Evolutionary conservation across 495 filamentous ascomycete genomes (phyloP).

Genomic region (Cercophora scortea): DNA sequence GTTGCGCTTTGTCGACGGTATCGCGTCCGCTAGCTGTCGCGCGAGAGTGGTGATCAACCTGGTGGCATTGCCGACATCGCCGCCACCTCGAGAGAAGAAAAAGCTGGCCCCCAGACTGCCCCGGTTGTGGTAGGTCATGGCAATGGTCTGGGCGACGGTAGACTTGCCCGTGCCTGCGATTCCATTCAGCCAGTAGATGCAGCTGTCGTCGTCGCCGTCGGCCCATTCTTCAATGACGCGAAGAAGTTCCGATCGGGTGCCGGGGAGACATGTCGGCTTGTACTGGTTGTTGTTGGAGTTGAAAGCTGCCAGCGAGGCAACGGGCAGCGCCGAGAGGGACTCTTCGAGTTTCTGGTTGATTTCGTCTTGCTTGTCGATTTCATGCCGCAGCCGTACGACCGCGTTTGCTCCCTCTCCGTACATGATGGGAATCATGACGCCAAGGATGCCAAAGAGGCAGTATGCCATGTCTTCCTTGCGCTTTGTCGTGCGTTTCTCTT

Average conservation of each 20-base stretch:
- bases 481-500: too few species aligned
- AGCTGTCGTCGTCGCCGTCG: background rate
- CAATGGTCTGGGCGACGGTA: background rate
- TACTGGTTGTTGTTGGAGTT: conserved; percentile 20
- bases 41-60: background rate
- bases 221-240: conserved; percentile 9
- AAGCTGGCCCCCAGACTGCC: background rate
- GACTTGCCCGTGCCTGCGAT: conserved; percentile 9
- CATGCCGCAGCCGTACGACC: too few species aligned
- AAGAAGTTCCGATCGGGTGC: conserved; percentile 21
- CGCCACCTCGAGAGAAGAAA: background rate
- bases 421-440: too few species aligned
- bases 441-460: too few species aligned
- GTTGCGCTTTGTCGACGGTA: background rate
- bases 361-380: too few species aligned
- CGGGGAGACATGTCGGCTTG: conserved; percentile 14
- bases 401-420: too few species aligned
- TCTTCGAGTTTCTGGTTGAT: too few species aligned
- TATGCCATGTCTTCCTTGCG: too few species aligned
- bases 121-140: background rate
- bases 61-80: background rate
- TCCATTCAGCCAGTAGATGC: conserved; percentile 23
- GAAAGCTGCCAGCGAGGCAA: conserved; percentile 6
- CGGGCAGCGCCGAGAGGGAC: too few species aligned
- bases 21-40: background rate